These are phyloP conservation scores for Diaporthe caulivora DNA, from an alignment of 2,329 filamentous ascomycete species.

Conservation along the genomic window DNA sequence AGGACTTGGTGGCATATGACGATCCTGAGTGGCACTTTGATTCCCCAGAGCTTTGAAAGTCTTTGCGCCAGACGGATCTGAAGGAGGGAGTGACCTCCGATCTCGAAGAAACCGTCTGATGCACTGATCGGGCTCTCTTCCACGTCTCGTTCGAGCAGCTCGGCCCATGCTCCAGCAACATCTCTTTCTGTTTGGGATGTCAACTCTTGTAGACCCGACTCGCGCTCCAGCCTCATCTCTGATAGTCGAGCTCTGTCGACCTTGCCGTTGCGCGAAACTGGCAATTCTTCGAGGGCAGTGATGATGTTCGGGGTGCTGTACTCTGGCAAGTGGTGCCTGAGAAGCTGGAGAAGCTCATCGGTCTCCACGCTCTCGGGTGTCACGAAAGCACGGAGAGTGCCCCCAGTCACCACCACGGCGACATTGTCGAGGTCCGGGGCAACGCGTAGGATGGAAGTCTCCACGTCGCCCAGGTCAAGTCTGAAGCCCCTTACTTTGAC, in stretches of 20 bases:
- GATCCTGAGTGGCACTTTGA: neutral
- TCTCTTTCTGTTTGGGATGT: neutral
- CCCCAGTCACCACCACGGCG: neutral
- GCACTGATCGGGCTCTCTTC: neutral
- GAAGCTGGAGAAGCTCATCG: neutral
- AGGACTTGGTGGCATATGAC: neutral
- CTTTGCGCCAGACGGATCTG: constrained; percentile 5
- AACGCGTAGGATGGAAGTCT: neutral
- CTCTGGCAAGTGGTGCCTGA: neutral
- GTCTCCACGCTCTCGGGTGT: neutral
- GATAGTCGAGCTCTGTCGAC: neutral
- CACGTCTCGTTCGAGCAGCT: neutral
- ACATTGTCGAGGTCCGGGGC: neutral
- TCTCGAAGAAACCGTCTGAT: constrained; percentile 5
- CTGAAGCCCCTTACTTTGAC: constrained; percentile 13
- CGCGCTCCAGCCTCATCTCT: neutral
- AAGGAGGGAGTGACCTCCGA: constrained; percentile 1
- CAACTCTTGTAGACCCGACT: neutral
- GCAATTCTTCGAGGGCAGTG: neutral
- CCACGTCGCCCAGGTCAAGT: neutral
- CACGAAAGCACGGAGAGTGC: neutral
- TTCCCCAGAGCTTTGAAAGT: neutral
- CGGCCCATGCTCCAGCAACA: neutral
- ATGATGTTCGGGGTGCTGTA: neutral
- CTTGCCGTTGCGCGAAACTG: constrained; percentile 6